Evolutionary conservation across 352 stramenopile genomes (phyloP).

Genomic region (Pythium insidiosum): DNA sequence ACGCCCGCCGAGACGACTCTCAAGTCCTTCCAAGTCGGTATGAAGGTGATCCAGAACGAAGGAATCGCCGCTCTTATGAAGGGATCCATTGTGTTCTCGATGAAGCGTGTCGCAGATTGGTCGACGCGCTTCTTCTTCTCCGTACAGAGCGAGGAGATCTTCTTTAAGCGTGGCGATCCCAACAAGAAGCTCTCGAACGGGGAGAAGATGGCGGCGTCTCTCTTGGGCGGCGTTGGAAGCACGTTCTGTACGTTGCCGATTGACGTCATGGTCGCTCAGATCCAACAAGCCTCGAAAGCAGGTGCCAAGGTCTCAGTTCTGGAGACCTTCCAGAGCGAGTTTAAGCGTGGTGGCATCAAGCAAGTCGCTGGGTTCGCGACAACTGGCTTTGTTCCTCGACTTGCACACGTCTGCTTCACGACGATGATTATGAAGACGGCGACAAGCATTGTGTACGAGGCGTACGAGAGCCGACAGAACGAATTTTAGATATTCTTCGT

Average conservation of each 20-base stretch:
- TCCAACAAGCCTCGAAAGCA: constrained; percentile 88
- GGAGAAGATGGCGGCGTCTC: constrained; percentile 76
- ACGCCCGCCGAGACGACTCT: constrained; percentile 73
- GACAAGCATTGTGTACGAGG: constrained; percentile 79
- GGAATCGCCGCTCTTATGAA: constrained; percentile 88
- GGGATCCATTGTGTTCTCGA: constrained; percentile 84
- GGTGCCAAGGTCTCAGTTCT: constrained; percentile 69
- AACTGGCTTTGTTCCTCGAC: constrained; percentile 65
- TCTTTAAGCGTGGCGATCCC: constrained; percentile 71
- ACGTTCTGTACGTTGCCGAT: constrained; percentile 85
- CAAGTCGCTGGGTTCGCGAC: constrained; percentile 75
- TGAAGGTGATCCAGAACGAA: constrained; percentile 88
- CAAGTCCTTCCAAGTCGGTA: constrained; percentile 76
- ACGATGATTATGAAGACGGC: constrained; percentile 90
- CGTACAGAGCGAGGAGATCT: constrained; percentile 67
- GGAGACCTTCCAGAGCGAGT: constrained; percentile 69
- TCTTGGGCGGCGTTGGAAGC: constrained; percentile 77
- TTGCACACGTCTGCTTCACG: constrained; percentile 80
- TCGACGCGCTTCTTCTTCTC: constrained; percentile 90
- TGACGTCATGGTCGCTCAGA: constrained; percentile 91
- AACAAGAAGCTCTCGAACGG: constrained; percentile 42
- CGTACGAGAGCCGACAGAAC: constrained; percentile 37
- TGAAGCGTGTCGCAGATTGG: constrained; percentile 92
- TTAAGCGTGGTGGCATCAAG: constrained; percentile 69
- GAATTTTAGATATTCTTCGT: not conserved